phyloP scores from a whole-genome alignment of 768 basidiomycete genomes.

The Amyloporia xantha region DNA sequence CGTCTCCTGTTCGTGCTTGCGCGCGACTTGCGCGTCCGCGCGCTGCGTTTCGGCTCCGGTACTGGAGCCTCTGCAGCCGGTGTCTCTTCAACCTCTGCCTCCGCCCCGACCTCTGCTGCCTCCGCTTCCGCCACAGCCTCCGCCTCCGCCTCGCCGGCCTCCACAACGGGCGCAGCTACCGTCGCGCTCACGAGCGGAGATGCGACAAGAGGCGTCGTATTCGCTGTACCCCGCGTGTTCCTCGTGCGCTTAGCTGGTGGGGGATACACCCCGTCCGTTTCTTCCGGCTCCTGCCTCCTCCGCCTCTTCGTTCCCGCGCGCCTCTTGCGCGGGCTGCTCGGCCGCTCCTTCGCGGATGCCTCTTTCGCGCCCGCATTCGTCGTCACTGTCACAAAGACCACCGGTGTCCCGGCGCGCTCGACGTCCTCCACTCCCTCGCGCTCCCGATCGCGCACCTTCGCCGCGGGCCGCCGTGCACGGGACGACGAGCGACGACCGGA shows the following conservation, averaged over 20 bases:
- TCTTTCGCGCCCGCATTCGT: slow-evolving; percentile 27
- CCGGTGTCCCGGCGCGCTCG: slow-evolving; percentile 11
- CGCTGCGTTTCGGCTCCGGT: slow-evolving; percentile 34
- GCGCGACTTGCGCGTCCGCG: slow-evolving; percentile 36
- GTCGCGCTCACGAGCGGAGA: slow-evolving; percentile 26
- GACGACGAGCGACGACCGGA: slow-evolving; percentile 35
- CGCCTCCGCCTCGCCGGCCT: slow-evolving; percentile 18
- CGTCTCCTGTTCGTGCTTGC: slow-evolving; percentile 28
- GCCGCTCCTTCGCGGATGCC: slow-evolving; percentile 10
- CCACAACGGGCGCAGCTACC: slow-evolving; percentile 33
- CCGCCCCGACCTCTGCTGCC: slow-evolving; percentile 20
- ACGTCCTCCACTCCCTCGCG: slow-evolving; percentile 35
- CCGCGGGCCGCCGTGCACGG: slow-evolving; percentile 40
- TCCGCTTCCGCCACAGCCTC: slow-evolving; percentile 11
- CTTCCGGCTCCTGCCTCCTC: slow-evolving; percentile 54
- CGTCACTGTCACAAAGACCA: slow-evolving; percentile 9
- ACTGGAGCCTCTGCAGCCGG: slow-evolving; percentile 29
- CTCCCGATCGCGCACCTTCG: slow-evolving; percentile 48
- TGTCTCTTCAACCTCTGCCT: slow-evolving; percentile 30
- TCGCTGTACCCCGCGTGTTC: slow-evolving; percentile 37
- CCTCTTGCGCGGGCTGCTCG: slow-evolving; percentile 44
- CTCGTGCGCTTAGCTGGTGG: slow-evolving; percentile 53
- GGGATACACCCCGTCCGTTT: slow-evolving; percentile 62
- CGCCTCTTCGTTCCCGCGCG: slow-evolving; percentile 43
- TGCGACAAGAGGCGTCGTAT: slow-evolving; percentile 17